Evolutionary conservation across 306 rosid species (phyloP).

Genomic region (Trifolium subterraneum): DNA sequence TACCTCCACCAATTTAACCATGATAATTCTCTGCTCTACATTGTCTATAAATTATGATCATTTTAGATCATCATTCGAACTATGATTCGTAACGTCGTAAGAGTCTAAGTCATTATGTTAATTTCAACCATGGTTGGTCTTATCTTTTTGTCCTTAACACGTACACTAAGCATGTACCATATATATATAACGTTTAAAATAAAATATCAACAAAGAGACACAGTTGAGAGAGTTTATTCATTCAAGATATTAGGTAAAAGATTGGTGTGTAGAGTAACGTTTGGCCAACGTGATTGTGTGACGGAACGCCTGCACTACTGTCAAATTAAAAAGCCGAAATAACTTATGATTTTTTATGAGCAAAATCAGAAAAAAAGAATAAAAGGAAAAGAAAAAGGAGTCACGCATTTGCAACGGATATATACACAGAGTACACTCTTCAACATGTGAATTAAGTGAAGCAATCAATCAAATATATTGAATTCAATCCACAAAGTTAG

Average conservation of each 20-base stretch:
- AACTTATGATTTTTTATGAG: not conserved
- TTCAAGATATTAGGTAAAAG: slow-evolving; percentile 49
- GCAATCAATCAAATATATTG: not conserved
- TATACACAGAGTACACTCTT: not conserved
- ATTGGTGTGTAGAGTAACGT: slow-evolving; percentile 39
- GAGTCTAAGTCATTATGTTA: no score
- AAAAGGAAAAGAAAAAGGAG: not conserved
- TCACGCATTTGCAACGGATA: not conserved
- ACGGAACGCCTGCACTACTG: slow-evolving; percentile 25
- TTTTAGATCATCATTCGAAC: no score
- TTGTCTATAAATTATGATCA: no score
- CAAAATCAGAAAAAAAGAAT: not conserved
- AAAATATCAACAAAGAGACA: slow-evolving; percentile 3
- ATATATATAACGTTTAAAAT: not conserved
- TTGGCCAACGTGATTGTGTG: slow-evolving; percentile 23
- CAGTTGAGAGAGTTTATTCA: slow-evolving; percentile 2
- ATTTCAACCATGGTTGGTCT: no score
- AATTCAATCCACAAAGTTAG: not conserved
- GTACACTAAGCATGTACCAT: not conserved
- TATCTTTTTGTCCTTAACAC: not conserved
- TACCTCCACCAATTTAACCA: no score
- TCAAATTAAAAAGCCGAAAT: not conserved
- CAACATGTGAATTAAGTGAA: slow-evolving; percentile 47
- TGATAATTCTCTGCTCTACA: no score
- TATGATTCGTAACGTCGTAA: no score